phyloP scores from a whole-genome alignment of 331 rosid species.

The Quercus tomentella region DNA sequence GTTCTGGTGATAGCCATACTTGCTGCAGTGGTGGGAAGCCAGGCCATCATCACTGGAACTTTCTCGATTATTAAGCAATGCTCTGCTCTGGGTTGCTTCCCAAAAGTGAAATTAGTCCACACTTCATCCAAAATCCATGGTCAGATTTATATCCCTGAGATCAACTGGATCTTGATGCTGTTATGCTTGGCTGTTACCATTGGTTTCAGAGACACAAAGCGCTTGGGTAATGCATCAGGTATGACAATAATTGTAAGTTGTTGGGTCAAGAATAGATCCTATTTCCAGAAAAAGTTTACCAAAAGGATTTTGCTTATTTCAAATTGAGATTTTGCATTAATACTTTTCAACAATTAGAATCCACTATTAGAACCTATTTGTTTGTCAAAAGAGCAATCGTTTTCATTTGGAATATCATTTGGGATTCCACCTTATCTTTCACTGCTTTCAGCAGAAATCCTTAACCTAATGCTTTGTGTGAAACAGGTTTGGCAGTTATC shows the following conservation, averaged over 20 bases:
- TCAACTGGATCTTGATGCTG: conserved; percentile 89
- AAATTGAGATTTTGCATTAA: not conserved
- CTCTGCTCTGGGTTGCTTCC: conserved; percentile 87
- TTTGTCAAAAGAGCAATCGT: not conserved
- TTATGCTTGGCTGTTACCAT: conserved; percentile 83
- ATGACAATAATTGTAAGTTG: conserved; percentile 17
- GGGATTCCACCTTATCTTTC: not conserved
- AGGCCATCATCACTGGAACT: conserved; percentile 93
- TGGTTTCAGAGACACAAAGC: conserved; percentile 84
- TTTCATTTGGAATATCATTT: not conserved
- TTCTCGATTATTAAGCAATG: conserved; percentile 96
- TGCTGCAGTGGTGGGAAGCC: conserved; percentile 98
- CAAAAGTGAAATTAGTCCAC: conserved; percentile 85
- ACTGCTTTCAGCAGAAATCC: not conserved
- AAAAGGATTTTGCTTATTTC: not conserved
- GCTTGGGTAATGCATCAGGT: conserved; percentile 95
- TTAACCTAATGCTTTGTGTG: conserved; percentile 6
- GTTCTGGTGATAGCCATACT: conserved; percentile 82
- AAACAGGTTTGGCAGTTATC: conserved; percentile 92
- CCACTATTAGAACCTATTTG: not conserved
- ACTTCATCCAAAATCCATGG: conserved; percentile 95
- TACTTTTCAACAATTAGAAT: not conserved
- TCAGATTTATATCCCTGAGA: conserved; percentile 91
- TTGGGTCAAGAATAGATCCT: not conserved
- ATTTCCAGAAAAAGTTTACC: not conserved